These are phyloP conservation scores for Trypanosoma boissoni DNA, from an alignment of 208 protist genomes.

Conservation along the genomic window DNA sequence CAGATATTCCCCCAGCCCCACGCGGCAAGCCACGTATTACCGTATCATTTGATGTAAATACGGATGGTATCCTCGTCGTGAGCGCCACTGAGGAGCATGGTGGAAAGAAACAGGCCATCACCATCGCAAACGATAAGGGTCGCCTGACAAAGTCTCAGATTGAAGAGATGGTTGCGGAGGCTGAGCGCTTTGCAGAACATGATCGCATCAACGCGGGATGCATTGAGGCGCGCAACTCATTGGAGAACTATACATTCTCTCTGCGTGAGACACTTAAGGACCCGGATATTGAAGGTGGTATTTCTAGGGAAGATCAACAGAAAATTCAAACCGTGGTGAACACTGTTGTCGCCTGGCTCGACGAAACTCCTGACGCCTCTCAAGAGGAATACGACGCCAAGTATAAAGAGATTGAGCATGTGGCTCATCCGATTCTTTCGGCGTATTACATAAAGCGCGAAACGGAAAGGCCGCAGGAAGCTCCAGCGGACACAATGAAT, in stretches of 20 bases:
- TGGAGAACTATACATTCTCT: conserved; percentile 89
- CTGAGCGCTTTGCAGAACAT: conserved; percentile 92
- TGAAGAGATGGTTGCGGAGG: conserved; percentile 94
- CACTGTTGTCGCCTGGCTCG: conserved; percentile 51
- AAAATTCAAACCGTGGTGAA: conserved; percentile 52
- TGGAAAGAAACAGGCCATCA: conserved; percentile 85
- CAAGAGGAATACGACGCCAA: conserved; percentile 94
- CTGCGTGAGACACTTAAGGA: conserved; percentile 66
- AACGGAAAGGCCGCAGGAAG: conserved; percentile 51
- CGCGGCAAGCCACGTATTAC: conserved; percentile 97
- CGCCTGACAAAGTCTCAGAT: conserved; percentile 95
- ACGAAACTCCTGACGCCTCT: conserved; percentile 53
- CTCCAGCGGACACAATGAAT: conserved; percentile 8
- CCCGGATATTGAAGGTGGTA: conserved; percentile 42
- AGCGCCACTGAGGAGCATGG: conserved; percentile 92
- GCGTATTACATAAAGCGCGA: conserved; percentile 91
- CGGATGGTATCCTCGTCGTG: conserved; percentile 97
- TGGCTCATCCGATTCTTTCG: conserved; percentile 93
- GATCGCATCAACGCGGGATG: conserved; percentile 81
- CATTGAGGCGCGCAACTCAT: conserved; percentile 91
- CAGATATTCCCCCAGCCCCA: conserved; percentile 71
- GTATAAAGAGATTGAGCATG: conserved; percentile 89
- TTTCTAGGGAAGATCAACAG: conserved; percentile 44
- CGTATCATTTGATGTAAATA: conserved; percentile 98
- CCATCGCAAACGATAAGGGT: conserved; percentile 97